Evolutionary conservation across 176 grass and related monocot genomes (phyloP), one percentile per base, ranked within the genome.

Genomic region (Pharus latifolius): DNA sequence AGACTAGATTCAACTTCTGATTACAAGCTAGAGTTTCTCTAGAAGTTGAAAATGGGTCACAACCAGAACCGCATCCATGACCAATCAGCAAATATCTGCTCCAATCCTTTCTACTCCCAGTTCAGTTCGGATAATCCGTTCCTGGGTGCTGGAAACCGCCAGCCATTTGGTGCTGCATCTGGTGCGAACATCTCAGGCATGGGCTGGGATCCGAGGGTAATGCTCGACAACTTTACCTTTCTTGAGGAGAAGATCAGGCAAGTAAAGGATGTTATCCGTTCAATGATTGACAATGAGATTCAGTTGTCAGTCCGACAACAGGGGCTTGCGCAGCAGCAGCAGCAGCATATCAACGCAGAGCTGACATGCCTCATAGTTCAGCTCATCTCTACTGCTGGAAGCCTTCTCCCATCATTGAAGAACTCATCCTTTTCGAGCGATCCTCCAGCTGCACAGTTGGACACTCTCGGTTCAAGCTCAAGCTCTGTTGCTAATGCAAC

Each of bases 171-270:
- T 17, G 24, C 68, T 65, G 48, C 83, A 37, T n/a, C 63, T 10
- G 68, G 79, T 53, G 19, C 72, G 10, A 74, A 48, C 52, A 84
- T 57, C 55, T 77, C 66, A 7, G 72, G 74, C 29, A 77, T 72
- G 69, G 78, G 82, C 10, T 96, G 83, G 91, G 85, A 90, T 68
- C 87, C 87, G 6, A 44, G 63, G 7, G 69, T 23, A 3, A 84
- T 96, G 75, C 81, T 96, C 8, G 76, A 60, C 43, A 96, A 85
- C 47, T 87, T 96, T 69, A 72, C 60, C 26, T 82, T 96, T 52
- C 75, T 96, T 0, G 84, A 87, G 70, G 87, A 88, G 32, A 96
- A 91, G 83, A 85, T 91, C 61, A 63, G 69, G 9, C 91, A 96
- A 73, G 69, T 78, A 27, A 88, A 96, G 46, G 74, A 80, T 31